Evolutionary conservation across 768 basidiomycete species (phyloP).

Genomic region (Gelatoporia subvermispora): DNA sequence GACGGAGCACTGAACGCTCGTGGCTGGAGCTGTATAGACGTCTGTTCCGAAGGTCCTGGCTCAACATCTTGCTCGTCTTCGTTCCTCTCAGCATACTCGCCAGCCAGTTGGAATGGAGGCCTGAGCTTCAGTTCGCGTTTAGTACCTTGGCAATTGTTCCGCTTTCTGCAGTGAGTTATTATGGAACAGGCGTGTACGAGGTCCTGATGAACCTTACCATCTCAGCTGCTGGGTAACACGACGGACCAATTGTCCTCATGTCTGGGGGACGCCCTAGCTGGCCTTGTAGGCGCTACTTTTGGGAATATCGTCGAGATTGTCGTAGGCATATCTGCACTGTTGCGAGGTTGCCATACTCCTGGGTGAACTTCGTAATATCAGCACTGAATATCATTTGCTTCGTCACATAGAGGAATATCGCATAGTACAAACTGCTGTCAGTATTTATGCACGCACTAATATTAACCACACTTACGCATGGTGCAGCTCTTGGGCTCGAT

Average conservation of each 20-base stretch:
- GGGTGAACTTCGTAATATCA: neutral
- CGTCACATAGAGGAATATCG: slow-evolving; percentile 58
- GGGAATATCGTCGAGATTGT: slow-evolving; percentile 87
- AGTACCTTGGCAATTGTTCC: slow-evolving; percentile 84
- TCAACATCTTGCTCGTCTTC: slow-evolving; percentile 76
- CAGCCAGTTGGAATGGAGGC: slow-evolving; percentile 72
- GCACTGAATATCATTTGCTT: neutral
- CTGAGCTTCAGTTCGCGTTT: slow-evolving; percentile 65
- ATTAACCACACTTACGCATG: slow-evolving; percentile 1
- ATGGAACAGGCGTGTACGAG: neutral
- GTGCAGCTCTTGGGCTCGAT: slow-evolving; percentile 84
- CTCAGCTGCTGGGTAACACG: slow-evolving; percentile 69
- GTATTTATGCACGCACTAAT: slow-evolving; percentile 13
- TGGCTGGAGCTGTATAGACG: slow-evolving; percentile 52
- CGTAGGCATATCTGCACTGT: slow-evolving; percentile 79
- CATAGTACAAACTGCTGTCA: slow-evolving; percentile 87
- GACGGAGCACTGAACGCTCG: slow-evolving; percentile 57
- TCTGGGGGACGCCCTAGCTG: slow-evolving; percentile 81
- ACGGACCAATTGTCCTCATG: slow-evolving; percentile 77
- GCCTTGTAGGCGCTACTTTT: slow-evolving; percentile 80
- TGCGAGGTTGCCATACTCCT: slow-evolving; percentile 48
- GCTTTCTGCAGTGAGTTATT: slow-evolving; percentile 67
- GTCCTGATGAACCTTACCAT: neutral
- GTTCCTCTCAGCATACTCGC: slow-evolving; percentile 69
- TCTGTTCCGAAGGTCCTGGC: slow-evolving; percentile 61